Percentiles rank a stretch among this genome's conserved stretches.
These are phyloP conservation scores for Nicotiana undulata DNA, from an alignment of 257 asterid genomes.

Conservation along the genomic window DNA sequence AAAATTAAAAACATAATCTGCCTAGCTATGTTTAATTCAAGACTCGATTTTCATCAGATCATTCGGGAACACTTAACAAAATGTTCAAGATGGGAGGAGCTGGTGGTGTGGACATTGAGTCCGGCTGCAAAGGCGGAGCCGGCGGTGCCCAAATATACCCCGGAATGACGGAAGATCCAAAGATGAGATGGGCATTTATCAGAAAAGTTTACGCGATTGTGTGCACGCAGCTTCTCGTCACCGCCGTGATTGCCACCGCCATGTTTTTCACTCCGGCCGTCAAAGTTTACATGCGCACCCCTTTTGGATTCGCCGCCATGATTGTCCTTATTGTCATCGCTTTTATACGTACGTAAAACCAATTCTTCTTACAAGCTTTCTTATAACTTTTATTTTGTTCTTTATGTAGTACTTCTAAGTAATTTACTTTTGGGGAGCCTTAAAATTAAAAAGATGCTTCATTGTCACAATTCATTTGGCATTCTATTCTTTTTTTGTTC, in stretches of 20 bases:
- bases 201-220: constrained; percentile 66
- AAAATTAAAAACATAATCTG: neutral
- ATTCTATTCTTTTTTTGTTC: neutral
- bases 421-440: neutral
- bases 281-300: constrained; percentile 27
- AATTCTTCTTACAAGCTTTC: neutral
- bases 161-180: constrained; percentile 46
- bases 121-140: constrained; percentile 24
- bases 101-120: constrained; percentile 33
- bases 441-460: neutral
- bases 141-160: constrained; percentile 33
- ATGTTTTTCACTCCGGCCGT: constrained; percentile 38
- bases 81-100: neutral
- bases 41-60: neutral
- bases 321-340: constrained; percentile 29
- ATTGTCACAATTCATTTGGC: neutral
- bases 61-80: neutral
- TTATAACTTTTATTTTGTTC: neutral
- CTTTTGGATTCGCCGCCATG: constrained; percentile 18
- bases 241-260: constrained; percentile 31
- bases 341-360: constrained; percentile 7
- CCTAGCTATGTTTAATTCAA: neutral
- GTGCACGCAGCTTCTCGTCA: constrained; percentile 43
- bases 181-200: constrained; percentile 68
- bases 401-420: neutral